A percentile compares a stretch with the other conserved stretches of the same genome.
These are phyloP conservation scores for Hansenula anomala DNA, from an alignment of 1,139 yeast species.

Conservation along the genomic window DNA sequence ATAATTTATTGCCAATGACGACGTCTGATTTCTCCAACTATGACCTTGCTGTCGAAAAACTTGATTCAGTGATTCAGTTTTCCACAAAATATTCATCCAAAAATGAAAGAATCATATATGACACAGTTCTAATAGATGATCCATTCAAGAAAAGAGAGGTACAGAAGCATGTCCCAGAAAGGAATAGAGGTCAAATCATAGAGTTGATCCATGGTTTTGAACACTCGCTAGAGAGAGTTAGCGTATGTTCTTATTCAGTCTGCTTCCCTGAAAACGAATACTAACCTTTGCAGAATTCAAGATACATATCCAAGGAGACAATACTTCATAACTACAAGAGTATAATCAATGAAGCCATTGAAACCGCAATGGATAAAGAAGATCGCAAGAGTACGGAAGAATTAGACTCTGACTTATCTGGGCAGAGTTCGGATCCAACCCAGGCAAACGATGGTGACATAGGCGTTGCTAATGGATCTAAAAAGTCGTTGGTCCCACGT, in stretches of 20 bases:
- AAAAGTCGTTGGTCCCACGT: background rate
- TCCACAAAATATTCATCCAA: background rate
- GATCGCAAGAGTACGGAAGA: background rate
- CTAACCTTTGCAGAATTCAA: background rate
- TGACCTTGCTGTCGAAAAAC: background rate
- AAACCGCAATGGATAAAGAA: background rate
- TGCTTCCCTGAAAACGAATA: background rate
- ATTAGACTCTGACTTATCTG: background rate
- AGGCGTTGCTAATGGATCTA: no score
- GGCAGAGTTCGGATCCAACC: background rate
- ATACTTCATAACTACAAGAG: background rate
- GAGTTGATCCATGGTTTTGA: conserved; percentile 2
- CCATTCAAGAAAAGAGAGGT: background rate
- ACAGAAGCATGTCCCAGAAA: background rate
- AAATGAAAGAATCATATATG: background rate
- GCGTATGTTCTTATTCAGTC: conserved; percentile 1
- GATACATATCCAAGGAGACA: background rate
- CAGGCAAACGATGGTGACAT: no score
- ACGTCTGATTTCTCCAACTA: background rate
- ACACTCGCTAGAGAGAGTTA: conserved; percentile 1
- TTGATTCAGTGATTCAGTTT: background rate
- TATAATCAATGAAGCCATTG: background rate
- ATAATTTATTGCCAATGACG: no score
- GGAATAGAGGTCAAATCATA: background rate
- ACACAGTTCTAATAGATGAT: background rate